Conservation (phyloP, 148 eudicot species). For the Cornus suecica region DNA sequence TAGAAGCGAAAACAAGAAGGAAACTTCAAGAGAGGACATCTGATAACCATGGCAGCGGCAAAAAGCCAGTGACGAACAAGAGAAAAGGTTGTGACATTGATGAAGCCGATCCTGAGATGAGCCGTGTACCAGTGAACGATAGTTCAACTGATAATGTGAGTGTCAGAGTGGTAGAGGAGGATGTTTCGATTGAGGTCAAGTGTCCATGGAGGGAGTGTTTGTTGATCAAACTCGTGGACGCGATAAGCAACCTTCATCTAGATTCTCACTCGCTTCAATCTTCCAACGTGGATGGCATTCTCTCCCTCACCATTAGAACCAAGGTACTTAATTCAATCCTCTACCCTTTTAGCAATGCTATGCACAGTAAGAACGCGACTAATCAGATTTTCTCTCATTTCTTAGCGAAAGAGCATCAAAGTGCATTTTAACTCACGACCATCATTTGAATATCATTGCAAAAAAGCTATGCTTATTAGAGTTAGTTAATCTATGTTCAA, state of each 20-base stretch:
- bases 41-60: conserved; percentile 34
- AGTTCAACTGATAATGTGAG: conserved; percentile 26
- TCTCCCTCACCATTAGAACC: conserved; percentile 50
- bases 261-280: conserved; percentile 62
- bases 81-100: conserved; percentile 31
- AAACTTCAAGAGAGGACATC: conserved; percentile 47
- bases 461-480: neutral
- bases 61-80: conserved; percentile 28
- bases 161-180: conserved; percentile 36
- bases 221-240: conserved; percentile 51
- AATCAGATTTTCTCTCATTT: neutral
- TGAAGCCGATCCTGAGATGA: conserved; percentile 22
- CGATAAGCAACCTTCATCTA: conserved; percentile 41
- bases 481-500: neutral
- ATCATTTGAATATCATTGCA: too few relatives aligned
- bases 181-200: conserved; percentile 41
- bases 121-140: conserved; percentile 10
- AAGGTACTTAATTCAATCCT: conserved; percentile 37
- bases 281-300: conserved; percentile 44
- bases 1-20: conserved; percentile 30
- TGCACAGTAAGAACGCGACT: neutral
- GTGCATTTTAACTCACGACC: too few relatives aligned
- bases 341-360: too few relatives aligned
- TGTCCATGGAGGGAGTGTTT: conserved; percentile 60
- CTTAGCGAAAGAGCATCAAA: too few relatives aligned